Evolutionary conservation across 106 monocot species (phyloP).

Genomic region (Posidonia australis): DNA sequence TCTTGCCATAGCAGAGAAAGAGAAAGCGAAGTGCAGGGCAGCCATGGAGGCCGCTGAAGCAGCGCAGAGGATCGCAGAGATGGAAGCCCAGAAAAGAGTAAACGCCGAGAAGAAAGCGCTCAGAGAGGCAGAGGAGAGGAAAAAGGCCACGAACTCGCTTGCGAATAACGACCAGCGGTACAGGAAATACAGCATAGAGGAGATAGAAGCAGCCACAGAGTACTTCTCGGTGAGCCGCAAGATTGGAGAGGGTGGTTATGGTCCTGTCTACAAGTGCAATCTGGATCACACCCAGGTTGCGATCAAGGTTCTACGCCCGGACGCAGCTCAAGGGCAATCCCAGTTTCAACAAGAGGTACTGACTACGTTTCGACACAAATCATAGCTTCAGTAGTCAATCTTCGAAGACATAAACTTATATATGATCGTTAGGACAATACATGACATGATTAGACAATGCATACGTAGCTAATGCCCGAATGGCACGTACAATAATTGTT

Average conservation of each 20-base stretch:
- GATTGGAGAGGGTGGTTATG: slow-evolving; percentile 60
- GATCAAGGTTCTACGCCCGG: slow-evolving; percentile 45
- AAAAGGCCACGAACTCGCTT: slow-evolving; percentile 14
- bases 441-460: not conserved
- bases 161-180: slow-evolving; percentile 29
- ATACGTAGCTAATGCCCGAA: too few relatives aligned
- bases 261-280: slow-evolving; percentile 31
- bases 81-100: slow-evolving; percentile 50
- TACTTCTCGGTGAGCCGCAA: slow-evolving; percentile 29
- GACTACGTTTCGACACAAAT: not conserved
- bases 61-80: slow-evolving; percentile 42
- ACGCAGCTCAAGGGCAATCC: slow-evolving; percentile 47
- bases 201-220: slow-evolving; percentile 48
- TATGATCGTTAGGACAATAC: not conserved
- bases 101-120: slow-evolving; percentile 46
- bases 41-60: slow-evolving; percentile 59
- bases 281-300: slow-evolving; percentile 44
- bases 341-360: slow-evolving; percentile 65
- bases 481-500: too few relatives aligned
- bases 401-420: not conserved
- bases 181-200: slow-evolving; percentile 54
- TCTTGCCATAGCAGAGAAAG: slow-evolving; percentile 38
- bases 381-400: not conserved
- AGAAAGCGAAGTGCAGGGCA: slow-evolving; percentile 48
- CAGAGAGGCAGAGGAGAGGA: slow-evolving; percentile 45